A percentile compares a stretch with the other conserved stretches of the same genome.
These are phyloP conservation scores for Biscogniauxia marginata DNA, from an alignment of 2,329 filamentous ascomycete genomes.

Conservation along the genomic window DNA sequence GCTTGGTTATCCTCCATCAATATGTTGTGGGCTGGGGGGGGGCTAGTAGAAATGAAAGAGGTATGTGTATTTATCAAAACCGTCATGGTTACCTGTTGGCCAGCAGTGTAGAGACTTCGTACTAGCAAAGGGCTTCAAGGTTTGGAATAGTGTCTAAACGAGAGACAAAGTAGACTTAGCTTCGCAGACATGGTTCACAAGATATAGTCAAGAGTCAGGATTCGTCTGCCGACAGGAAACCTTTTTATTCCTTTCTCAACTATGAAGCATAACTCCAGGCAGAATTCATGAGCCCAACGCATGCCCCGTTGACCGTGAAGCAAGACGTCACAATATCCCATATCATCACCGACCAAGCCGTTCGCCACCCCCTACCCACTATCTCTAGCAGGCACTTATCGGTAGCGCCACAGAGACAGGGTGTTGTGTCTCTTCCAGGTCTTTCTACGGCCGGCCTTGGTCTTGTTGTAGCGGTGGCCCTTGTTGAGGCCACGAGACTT, in stretches of 20 bases:
- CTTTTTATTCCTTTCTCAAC: conserved; percentile 31
- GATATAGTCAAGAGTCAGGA: background rate
- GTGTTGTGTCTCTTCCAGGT: conserved; percentile 99
- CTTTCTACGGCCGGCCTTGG: conserved; percentile 94
- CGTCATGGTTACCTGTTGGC: too few relatives aligned
- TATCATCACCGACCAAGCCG: conserved; percentile 30
- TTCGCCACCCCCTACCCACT: conserved; percentile 19
- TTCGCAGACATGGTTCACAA: background rate
- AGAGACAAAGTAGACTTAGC: background rate
- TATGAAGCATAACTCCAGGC: conserved; percentile 34
- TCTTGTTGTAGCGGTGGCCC: conserved; percentile 99
- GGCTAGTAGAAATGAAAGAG: too few relatives aligned
- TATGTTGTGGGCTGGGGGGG: too few relatives aligned
- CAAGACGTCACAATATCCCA: conserved; percentile 30
- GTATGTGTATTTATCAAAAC: too few relatives aligned
- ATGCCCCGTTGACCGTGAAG: conserved; percentile 31
- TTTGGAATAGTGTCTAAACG: background rate
- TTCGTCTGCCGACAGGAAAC: conserved; percentile 16
- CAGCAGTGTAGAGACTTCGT: conserved; percentile 11
- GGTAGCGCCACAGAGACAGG: conserved; percentile 97
- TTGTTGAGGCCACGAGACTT: conserved; percentile 99
- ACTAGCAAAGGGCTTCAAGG: conserved; percentile 13
- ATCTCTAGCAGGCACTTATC: conserved; percentile 53
- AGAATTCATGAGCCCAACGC: conserved; percentile 32
- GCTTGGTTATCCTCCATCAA: too few relatives aligned